These are phyloP conservation scores for Lobosporangium transversale DNA, from an alignment of 192 early-diverging fungal genomes.

Conservation along the genomic window DNA sequence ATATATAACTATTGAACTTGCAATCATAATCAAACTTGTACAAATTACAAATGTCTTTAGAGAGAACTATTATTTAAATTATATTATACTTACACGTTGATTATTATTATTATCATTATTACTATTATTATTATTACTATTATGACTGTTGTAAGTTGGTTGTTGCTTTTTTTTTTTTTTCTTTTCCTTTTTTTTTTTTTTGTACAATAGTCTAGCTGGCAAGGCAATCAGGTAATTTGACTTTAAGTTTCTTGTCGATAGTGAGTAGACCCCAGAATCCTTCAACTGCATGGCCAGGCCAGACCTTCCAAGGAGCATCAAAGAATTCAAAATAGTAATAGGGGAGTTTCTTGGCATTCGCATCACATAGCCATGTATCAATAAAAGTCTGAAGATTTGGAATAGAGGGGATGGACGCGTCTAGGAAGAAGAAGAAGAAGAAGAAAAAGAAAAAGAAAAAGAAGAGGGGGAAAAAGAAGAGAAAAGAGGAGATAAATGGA, in stretches of 20 bases:
- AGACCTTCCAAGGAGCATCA: constrained; percentile 61
- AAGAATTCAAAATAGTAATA: constrained; percentile 60
- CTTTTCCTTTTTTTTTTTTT: background rate
- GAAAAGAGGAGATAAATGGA: too few species aligned
- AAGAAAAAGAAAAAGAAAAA: background rate
- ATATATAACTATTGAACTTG: too few species aligned
- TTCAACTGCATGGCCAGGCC: constrained; percentile 50
- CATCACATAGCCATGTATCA: constrained; percentile 57
- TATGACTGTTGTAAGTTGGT: too few species aligned
- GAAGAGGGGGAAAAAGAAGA: too few species aligned
- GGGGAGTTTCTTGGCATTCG: constrained; percentile 44
- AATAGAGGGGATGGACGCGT: constrained; percentile 48
- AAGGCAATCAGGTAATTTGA: constrained; percentile 53
- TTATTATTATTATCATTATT: background rate
- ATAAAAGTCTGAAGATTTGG: constrained; percentile 52
- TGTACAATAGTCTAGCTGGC: background rate
- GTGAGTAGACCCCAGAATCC: constrained; percentile 53
- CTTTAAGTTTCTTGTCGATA: constrained; percentile 52
- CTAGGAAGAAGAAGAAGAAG: constrained; percentile 11
- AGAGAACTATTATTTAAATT: too few species aligned
- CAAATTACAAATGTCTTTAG: too few species aligned
- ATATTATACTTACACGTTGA: too few species aligned
- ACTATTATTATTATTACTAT: background rate
- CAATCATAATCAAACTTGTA: too few species aligned
- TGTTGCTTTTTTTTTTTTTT: background rate